A percentile compares a stretch with the other conserved stretches of the same genome.
phyloP scores from a whole-genome alignment of 139 green algal genomes.

The Chlorella sp. region DNA sequence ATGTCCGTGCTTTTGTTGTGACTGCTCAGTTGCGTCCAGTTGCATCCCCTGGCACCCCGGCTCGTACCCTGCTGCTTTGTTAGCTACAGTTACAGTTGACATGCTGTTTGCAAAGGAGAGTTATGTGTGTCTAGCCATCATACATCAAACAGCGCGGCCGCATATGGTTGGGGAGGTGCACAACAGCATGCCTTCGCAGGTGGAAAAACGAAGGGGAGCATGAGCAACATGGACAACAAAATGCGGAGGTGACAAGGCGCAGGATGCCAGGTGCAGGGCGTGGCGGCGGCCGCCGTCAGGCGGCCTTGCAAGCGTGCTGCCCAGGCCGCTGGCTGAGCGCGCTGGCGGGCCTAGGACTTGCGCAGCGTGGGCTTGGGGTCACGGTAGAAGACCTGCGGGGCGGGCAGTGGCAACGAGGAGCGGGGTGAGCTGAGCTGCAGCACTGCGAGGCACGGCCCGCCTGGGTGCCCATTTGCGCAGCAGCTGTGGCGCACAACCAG shows the following conservation, averaged over 20 bases:
- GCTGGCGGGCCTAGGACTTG: neutral
- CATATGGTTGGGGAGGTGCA: neutral
- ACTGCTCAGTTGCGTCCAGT: neutral
- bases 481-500: no score
- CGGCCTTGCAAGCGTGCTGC: neutral
- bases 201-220: neutral
- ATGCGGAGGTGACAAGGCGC: neutral
- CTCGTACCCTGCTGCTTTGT: no score
- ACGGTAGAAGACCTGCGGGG: slow-evolving; percentile 15
- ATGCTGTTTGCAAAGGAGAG: no score
- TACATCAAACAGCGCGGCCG: neutral
- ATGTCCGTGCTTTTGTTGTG: no score
- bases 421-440: no score
- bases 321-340: neutral
- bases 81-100: neutral
- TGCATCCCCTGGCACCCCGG: no score
- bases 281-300: neutral
- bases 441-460: no score
- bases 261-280: neutral
- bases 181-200: neutral
- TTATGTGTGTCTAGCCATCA: neutral
- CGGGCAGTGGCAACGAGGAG: no score
- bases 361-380: slow-evolving; percentile 14
- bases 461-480: no score
- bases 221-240: neutral